These are phyloP conservation scores for Acanthamoeba sp. DNA, from an alignment of 208 protist genomes.

Conservation along the genomic window DNA sequence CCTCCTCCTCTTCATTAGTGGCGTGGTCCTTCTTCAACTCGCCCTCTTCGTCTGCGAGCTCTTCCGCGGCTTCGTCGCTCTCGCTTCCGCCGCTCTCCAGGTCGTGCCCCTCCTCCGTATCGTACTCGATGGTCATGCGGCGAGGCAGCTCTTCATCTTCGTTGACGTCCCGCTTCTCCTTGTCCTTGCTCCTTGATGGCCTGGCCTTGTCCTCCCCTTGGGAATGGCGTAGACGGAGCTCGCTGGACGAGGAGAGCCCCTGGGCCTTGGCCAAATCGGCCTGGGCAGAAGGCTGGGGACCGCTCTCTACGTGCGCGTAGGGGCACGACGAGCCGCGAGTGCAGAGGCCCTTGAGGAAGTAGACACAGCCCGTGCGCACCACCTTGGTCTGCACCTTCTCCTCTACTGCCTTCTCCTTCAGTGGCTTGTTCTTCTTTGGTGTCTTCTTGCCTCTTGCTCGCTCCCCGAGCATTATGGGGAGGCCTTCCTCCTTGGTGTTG, in stretches of 20 bases:
- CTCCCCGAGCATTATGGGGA: too few relatives aligned
- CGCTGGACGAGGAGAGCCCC: too few relatives aligned
- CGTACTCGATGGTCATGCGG: neutral
- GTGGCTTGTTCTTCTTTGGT: neutral
- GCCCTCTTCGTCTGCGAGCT: neutral
- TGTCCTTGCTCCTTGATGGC: too few relatives aligned
- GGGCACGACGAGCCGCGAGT: neutral
- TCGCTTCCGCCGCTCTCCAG: neutral
- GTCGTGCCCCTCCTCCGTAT: neutral
- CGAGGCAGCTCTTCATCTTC: neutral
- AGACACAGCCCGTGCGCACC: neutral
- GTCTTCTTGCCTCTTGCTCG: neutral
- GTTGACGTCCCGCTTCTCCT: neutral
- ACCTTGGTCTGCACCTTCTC: neutral
- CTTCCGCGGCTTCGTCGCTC: neutral
- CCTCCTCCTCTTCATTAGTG: neutral
- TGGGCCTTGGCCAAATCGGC: neutral
- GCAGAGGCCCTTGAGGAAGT: neutral
- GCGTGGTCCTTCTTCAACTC: too few relatives aligned
- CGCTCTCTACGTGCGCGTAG: neutral
- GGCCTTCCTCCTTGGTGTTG: too few relatives aligned
- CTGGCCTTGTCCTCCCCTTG: too few relatives aligned
- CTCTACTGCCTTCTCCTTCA: neutral
- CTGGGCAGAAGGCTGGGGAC: neutral
- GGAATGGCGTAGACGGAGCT: too few relatives aligned